Evolutionary conservation across 2,329 filamentous ascomycete genomes (phyloP).

Genomic region (Aspergillus uvarum): DNA sequence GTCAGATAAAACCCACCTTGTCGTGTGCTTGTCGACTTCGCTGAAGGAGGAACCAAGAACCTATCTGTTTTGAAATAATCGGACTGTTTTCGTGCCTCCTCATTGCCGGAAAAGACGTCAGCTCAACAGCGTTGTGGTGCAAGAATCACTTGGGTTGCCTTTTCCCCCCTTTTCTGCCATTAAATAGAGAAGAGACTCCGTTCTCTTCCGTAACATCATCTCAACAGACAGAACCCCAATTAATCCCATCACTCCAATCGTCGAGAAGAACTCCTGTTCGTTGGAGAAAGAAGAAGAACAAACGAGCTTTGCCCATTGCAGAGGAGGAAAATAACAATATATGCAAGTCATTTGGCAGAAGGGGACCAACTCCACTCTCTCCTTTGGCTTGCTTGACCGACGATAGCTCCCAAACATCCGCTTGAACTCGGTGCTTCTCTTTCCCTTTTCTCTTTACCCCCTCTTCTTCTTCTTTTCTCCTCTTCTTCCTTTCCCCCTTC

Average conservation of each 20-base stretch:
- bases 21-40: slow-evolving; percentile 7
- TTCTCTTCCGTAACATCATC: slow-evolving; percentile 17
- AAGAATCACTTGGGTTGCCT: slow-evolving; percentile 7
- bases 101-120: slow-evolving; percentile 10
- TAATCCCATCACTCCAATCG: slow-evolving; percentile 7
- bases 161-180: slow-evolving; percentile 12
- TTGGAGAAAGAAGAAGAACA: not conserved
- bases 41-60: not conserved
- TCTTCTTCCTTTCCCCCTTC: slow-evolving; percentile 12
- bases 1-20: slow-evolving; percentile 12
- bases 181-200: slow-evolving; percentile 9
- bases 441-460: not conserved
- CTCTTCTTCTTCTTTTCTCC: slow-evolving; percentile 8
- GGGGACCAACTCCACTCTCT: not conserved
- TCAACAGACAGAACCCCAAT: not conserved
- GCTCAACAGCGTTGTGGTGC: slow-evolving; percentile 16
- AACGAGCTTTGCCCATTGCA: not conserved
- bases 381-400: slow-evolving; percentile 15
- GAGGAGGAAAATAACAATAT: slow-evolving; percentile 8
- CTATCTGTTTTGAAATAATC: not conserved
- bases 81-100: not conserved
- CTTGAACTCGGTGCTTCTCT: slow-evolving; percentile 20
- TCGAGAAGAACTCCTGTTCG: not conserved
- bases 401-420: slow-evolving; percentile 22
- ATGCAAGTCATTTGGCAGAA: not conserved